Evolutionary conservation across 257 asterid species (phyloP), one percentile per base, ranked within the genome.

Genomic region (Przewalskia tangutica): DNA sequence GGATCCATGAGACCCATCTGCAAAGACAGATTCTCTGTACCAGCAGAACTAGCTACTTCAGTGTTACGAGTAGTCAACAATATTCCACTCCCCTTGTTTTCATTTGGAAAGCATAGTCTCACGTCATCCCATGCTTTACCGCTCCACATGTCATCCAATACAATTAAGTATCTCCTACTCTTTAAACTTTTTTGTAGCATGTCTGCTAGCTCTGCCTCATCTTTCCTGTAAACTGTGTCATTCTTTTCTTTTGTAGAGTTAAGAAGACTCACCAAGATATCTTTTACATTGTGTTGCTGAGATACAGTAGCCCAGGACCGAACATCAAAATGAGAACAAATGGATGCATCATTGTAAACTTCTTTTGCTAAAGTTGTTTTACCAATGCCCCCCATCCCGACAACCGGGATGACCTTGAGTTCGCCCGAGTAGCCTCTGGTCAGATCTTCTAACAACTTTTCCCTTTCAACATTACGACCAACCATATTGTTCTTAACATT

Each of bases 121-220:
- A 84, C 23, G 6, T 34, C 85, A 27, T 77, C 36, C 83, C 85
- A 85, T 48, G 63, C 68, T 9, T 42, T 54, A 46, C 3, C 2
- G 27, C 36, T 34, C 85, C 85, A 82, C n/a, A 85, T 23, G 65
- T 85, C 83, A 10, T 85, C 84, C 77, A 85, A 5, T 0, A 85
- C 81, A 20, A 85, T 68, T 32, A 85, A 70, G 46, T 67, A 85
- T 32, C 78, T 68, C 59, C 8, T 59, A 3, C 54, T 0, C 54
- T 16, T 79, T 12, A 85, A 60, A 10, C 77, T 13, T 42, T 6
- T 75, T 11, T 20, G 54, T 18, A 82, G 77, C 20, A 34, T 32
- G 14, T 8, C 6, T 0, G 62, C 76, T 50, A 81, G 23, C 51
- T 48, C 55, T 3, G 14, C 64, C 14, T 71, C 63, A 66, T 59